Percentiles rank a stretch among this genome's conserved stretches.
These are phyloP conservation scores for Phellopilus nigrolimitatus DNA, from an alignment of 1,284 basidiomycete species.

Conservation along the genomic window DNA sequence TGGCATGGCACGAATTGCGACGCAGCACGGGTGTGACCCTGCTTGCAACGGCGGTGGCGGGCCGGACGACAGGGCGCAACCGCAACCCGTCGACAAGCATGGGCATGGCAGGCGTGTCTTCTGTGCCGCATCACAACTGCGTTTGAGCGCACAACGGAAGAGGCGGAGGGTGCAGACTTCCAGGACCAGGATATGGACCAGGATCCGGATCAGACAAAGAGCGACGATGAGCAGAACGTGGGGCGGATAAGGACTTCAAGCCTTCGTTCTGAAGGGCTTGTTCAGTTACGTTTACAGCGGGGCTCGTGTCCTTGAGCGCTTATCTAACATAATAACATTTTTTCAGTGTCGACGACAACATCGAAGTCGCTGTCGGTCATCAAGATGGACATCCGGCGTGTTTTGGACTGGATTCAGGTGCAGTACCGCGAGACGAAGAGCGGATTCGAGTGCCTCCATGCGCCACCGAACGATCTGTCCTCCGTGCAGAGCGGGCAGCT, in stretches of 20 bases:
- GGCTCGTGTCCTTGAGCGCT: not conserved
- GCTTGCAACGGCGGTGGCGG: constrained; percentile 42
- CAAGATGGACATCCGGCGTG: constrained; percentile 82
- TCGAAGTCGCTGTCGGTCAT: constrained; percentile 82
- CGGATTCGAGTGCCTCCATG: constrained; percentile 95
- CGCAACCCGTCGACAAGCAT: constrained; percentile 60
- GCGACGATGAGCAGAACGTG: constrained; percentile 27
- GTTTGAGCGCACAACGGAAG: constrained; percentile 49
- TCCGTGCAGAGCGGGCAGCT: constrained; percentile 46
- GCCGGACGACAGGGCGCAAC: constrained; percentile 59
- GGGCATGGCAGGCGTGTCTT: constrained; percentile 30
- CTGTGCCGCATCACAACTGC: constrained; percentile 31
- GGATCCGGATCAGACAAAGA: constrained; percentile 25
- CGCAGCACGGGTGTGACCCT: constrained; percentile 69
- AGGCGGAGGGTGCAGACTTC: constrained; percentile 41
- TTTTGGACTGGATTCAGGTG: constrained; percentile 91
- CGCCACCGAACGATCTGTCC: constrained; percentile 87
- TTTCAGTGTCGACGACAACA: constrained; percentile 93
- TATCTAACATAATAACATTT: too few relatives aligned
- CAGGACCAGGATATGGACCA: constrained; percentile 30
- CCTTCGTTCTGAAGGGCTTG: constrained; percentile 85
- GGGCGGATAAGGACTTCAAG: constrained; percentile 66
- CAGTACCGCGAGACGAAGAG: constrained; percentile 87
- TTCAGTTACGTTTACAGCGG: constrained; percentile 73
- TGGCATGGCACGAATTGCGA: constrained; percentile 65